Evolutionary conservation across 2,329 filamentous ascomycete genomes (phyloP), one percentile per base, ranked within the genome.

Genomic region (Colletotrichum sp.): DNA sequence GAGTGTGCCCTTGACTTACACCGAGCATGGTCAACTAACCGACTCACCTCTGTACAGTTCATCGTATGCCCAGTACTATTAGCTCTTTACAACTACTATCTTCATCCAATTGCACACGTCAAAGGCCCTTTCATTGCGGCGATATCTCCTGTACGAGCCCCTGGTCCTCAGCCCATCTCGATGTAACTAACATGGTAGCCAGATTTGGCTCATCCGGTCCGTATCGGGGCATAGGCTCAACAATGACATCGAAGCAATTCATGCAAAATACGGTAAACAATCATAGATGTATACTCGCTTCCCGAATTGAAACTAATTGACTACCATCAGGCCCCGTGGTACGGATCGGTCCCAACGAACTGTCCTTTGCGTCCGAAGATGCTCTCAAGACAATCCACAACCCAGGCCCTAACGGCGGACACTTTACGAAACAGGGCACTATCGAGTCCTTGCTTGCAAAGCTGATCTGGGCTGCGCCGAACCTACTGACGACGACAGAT

Each of bases 361-460:
- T 74, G 3, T 74, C 72, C 3, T 74, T 74, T 3, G 72, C 72
- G 0, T 71, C 72, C 6, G 67, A 74, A 28, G 59, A 48, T 32
- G 72, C 67, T 4, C 72, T 74, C 5, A 74, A 66, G 28, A 39
- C 67, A 5, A 66, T 74, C 2, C 72, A 74, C 1, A 74, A 74
- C 5, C 72, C 72, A 1, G 72, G 72, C 4, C 60, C 67, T 1
- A 48, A 48, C 12, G 67, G 67, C 4, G 60, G 72, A 1, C 67
- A 65, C 34, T 74, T 74, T 28, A 74, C 72, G 9, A 74, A 74
- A 36, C 32, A 74, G 21, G 72, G 72, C 10, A 74, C 72, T 0
- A 60, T 66, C 6, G 72, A 74, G 15, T 36, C 59, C 12, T 21
- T 74, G 5, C 43, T 74, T 1, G 59, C 48, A 7, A 65, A 61